phyloP scores from a whole-genome alignment of 192 early-diverging fungal genomes.

The Jimgerdemannia lactiflua region DNA sequence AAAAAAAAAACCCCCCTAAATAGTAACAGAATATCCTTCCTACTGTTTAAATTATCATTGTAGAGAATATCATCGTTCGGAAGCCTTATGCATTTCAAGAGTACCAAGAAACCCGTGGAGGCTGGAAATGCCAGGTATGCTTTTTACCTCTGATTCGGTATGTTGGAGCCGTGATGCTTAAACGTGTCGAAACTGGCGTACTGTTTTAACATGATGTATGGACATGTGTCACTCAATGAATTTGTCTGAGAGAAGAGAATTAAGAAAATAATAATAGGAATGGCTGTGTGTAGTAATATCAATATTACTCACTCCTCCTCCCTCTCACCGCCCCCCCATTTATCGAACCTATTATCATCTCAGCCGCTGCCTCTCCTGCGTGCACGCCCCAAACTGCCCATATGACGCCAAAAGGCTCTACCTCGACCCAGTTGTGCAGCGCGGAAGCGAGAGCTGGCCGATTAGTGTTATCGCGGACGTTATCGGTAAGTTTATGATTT shows the following conservation, averaged over 20 bases:
- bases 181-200: too few relatives aligned
- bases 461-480: not conserved
- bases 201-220: too few relatives aligned
- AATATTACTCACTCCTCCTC: not conserved
- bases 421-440: constrained; percentile 16
- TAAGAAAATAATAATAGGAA: not conserved
- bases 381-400: constrained; percentile 46
- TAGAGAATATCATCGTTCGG: constrained; percentile 56
- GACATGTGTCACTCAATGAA: too few relatives aligned
- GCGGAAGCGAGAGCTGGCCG: not conserved
- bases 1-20: not conserved
- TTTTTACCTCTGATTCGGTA: too few relatives aligned
- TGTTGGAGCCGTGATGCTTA: too few relatives aligned
- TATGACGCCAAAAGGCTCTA: constrained; percentile 62
- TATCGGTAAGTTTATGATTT: not conserved
- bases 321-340: too few relatives aligned
- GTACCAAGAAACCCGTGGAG: constrained; percentile 47
- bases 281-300: not conserved
- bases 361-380: constrained; percentile 51
- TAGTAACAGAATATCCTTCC: not conserved
- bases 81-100: constrained; percentile 53
- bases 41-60: not conserved
- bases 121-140: constrained; percentile 46
- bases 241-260: too few relatives aligned
- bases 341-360: not conserved